These are phyloP conservation scores for Colletotrichum echinochloae DNA, from an alignment of 2,329 filamentous ascomycete genomes.

Conservation along the genomic window DNA sequence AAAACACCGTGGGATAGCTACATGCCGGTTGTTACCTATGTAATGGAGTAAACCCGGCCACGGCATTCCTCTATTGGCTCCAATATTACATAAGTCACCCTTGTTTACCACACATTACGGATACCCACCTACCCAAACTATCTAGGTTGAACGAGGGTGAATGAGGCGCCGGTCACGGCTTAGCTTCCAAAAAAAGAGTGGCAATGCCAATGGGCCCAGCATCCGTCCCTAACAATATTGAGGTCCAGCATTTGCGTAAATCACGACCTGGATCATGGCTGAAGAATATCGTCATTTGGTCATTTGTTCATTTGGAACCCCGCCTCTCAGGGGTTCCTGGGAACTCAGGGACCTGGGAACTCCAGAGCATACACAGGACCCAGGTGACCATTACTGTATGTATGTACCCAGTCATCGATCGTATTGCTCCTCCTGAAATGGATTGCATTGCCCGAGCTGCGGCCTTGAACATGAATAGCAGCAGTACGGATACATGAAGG, in stretches of 20 bases:
- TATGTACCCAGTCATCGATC: no score
- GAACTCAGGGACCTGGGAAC: not conserved
- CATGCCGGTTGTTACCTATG: not conserved
- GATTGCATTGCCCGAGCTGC: constrained; percentile 1
- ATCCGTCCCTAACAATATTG: not conserved
- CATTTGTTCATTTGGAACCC: constrained; percentile 18
- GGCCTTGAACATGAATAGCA: constrained; percentile 15
- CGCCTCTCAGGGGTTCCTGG: not conserved
- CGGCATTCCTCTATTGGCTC: constrained; percentile 6
- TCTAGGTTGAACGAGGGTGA: not conserved
- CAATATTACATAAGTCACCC: constrained; percentile 8
- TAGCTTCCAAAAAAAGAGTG: constrained; percentile 38
- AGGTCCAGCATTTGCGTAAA: constrained; percentile 21
- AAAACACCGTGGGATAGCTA: constrained; percentile 1
- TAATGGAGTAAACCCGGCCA: not conserved
- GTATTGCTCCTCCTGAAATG: not conserved
- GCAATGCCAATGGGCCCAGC: constrained; percentile 13
- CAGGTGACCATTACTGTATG: not conserved
- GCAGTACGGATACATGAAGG: not conserved
- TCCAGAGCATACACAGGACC: not conserved
- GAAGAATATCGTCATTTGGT: constrained; percentile 33
- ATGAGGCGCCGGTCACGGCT: constrained; percentile 14
- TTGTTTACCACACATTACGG: no score
- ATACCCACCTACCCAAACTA: not conserved
- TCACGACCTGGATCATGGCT: constrained; percentile 29